Conservation (phyloP, 2,329 filamentous ascomycete species). For the Zarea fungicola region DNA sequence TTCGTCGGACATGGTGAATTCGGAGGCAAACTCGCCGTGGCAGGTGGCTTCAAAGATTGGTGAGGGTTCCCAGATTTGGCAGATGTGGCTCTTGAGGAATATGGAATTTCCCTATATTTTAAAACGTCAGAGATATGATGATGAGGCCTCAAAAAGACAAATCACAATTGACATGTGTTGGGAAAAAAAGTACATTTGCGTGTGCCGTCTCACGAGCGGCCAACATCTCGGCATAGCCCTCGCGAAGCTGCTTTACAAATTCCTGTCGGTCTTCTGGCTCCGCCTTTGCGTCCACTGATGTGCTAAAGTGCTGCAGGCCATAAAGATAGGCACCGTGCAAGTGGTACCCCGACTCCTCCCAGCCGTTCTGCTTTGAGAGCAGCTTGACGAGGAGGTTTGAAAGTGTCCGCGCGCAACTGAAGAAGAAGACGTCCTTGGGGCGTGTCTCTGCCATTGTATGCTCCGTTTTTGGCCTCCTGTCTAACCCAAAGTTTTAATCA, state of each 20-base stretch:
- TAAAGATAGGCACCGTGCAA: slow-evolving; percentile 6
- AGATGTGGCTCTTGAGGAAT: slow-evolving; percentile 13
- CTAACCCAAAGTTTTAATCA: neutral
- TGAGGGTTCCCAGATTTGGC: slow-evolving; percentile 8
- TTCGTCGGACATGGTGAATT: neutral
- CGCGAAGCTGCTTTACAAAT: slow-evolving; percentile 1
- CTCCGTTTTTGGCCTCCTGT: neutral
- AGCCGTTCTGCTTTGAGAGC: slow-evolving; percentile 13
- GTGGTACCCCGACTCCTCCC: slow-evolving; percentile 10
- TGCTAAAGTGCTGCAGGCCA: neutral
- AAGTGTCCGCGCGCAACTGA: slow-evolving; percentile 11
- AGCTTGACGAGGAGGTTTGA: slow-evolving; percentile 13
- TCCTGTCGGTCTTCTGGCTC: neutral
- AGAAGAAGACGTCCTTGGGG: slow-evolving; percentile 10
- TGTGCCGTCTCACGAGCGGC: neutral
- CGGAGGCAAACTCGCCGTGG: slow-evolving; percentile 1
- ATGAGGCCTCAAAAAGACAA: neutral
- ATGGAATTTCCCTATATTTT: neutral
- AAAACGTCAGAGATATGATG: neutral
- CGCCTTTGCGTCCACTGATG: neutral
- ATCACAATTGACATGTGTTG: neutral
- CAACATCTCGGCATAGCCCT: slow-evolving; percentile 1
- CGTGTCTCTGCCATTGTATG: slow-evolving; percentile 9
- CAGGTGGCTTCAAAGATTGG: neutral
- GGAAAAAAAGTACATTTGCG: neutral